Evolutionary conservation across 257 asterid genomes (phyloP), one percentile per base, ranked within the genome.

Genomic region (Gentiana straminea): DNA sequence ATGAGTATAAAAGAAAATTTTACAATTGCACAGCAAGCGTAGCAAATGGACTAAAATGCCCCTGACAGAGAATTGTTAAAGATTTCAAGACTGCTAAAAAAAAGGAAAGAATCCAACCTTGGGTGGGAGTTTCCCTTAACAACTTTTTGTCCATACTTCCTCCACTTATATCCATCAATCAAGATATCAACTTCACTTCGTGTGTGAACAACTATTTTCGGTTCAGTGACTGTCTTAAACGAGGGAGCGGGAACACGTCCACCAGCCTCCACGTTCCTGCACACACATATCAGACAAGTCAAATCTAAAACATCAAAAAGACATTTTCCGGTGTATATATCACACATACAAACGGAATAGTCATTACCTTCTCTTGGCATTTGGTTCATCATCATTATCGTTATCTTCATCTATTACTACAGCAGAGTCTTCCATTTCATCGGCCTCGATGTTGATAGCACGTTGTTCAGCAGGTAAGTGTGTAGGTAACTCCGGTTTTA

Each of bases 121-220:
- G 95, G 98, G 63, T 90, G 75, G 64, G 80, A 84, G 71, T 84
- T 86, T 48, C 97, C 97, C 70, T 90, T 90, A 9, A 90, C 96
- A 55, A 84, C 89, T 71, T 90, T 90, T 68, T 90, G 97, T 61
- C 97, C 97, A 33, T 90, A 90, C 68, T 90, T 90, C 61, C 96
- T 73, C 97, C 97, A 90, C 73, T 82, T 90, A 65, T 68, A 89
- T 35, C 95, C 94, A 67, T 90, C 97, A 47, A 86, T 91, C 74
- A 90, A 65, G 37, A 86, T 78, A 75, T 84, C 95, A 72, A 90
- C 96, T 67, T 86, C 98, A 69, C 98, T 90, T 68, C 89, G 81
- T 0, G 96, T 86, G 79, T 82, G 98, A 60, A 90, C 89, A 10
- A 90, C 87, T 65, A 90, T 90, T 73, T 83, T 86, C n/a, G 96